These are phyloP conservation scores for Rickenella mellea DNA, from an alignment of 768 basidiomycete genomes.

Conservation along the genomic window DNA sequence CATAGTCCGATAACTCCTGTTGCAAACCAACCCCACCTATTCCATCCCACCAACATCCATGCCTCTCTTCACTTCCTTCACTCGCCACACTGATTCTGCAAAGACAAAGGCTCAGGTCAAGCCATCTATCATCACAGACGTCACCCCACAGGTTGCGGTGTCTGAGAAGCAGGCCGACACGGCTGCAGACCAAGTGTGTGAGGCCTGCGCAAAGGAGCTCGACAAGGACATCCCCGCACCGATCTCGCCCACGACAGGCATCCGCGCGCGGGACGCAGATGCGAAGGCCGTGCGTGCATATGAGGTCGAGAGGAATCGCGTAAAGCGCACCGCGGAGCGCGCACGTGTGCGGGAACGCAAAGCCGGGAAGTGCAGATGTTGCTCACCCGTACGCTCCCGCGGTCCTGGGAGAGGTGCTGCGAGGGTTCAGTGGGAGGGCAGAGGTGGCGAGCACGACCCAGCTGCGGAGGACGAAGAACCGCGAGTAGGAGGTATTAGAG, in stretches of 20 bases:
- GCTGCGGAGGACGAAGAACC: neutral
- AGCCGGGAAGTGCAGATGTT: neutral
- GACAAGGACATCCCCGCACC: slow-evolving; percentile 12
- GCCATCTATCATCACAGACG: neutral
- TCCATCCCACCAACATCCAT: neutral
- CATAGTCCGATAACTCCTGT: no score
- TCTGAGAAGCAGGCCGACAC: slow-evolving; percentile 4
- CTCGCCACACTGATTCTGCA: neutral
- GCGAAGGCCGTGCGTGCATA: slow-evolving; percentile 22
- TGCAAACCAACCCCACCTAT: neutral
- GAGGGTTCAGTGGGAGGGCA: neutral
- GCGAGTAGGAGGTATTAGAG: neutral
- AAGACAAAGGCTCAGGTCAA: neutral
- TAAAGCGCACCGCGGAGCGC: slow-evolving; percentile 14
- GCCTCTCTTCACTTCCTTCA: slow-evolving; percentile 1
- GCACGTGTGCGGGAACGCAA: neutral
- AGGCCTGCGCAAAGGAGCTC: slow-evolving; percentile 22
- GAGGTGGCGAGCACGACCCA: neutral
- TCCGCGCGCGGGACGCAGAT: slow-evolving; percentile 6
- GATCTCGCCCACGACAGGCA: slow-evolving; percentile 12
- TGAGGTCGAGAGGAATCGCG: slow-evolving; percentile 23
- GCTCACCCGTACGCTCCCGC: neutral
- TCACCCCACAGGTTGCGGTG: neutral
- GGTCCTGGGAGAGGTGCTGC: neutral
- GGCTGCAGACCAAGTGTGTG: slow-evolving; percentile 16